These are phyloP conservation scores for Pyrenophora graminea DNA, from an alignment of 2,329 filamentous ascomycete species.

Conservation along the genomic window DNA sequence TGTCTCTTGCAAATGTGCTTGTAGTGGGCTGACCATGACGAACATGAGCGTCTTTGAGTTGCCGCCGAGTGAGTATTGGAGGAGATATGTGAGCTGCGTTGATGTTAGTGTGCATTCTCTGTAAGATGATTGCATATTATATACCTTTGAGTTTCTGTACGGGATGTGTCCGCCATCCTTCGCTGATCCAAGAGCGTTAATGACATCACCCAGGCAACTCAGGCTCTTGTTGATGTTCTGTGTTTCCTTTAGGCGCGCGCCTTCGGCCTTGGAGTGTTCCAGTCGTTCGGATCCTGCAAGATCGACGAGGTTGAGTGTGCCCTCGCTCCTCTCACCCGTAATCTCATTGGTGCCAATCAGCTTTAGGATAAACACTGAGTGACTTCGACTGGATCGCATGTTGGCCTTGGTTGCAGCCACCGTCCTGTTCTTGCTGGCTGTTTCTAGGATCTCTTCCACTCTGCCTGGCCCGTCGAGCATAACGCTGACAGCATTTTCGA, in stretches of 20 bases:
- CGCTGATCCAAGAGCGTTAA: conserved; percentile 85
- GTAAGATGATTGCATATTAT: conserved; percentile 13
- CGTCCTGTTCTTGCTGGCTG: conserved; percentile 83
- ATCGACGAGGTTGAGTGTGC: conserved; percentile 93
- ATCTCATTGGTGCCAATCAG: conserved; percentile 68
- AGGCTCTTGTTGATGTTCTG: conserved; percentile 97
- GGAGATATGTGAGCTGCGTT: conserved; percentile 77
- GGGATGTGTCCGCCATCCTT: conserved; percentile 80
- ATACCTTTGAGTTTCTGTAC: conserved; percentile 90
- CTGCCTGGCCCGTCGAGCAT: conserved; percentile 76
- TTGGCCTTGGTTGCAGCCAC: conserved; percentile 98
- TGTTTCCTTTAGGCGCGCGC: conserved; percentile 87
- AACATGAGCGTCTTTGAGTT: conserved; percentile 99
- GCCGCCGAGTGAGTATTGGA: conserved; percentile 92
- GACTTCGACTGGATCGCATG: conserved; percentile 88
- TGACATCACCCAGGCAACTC: conserved; percentile 90
- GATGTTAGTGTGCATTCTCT: conserved; percentile 11
- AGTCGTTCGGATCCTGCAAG: conserved; percentile 90
- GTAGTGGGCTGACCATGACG: conserved; percentile 93
- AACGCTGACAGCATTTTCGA: conserved; percentile 79
- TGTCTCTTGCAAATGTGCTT: conserved; percentile 89
- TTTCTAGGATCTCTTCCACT: conserved; percentile 77
- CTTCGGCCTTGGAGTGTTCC: conserved; percentile 83
- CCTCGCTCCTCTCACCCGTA: conserved; percentile 84
- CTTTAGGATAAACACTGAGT: conserved; percentile 91